Conservation (phyloP, 108 stramenopile genomes). For the Cyclotella kingstonii region DNA sequence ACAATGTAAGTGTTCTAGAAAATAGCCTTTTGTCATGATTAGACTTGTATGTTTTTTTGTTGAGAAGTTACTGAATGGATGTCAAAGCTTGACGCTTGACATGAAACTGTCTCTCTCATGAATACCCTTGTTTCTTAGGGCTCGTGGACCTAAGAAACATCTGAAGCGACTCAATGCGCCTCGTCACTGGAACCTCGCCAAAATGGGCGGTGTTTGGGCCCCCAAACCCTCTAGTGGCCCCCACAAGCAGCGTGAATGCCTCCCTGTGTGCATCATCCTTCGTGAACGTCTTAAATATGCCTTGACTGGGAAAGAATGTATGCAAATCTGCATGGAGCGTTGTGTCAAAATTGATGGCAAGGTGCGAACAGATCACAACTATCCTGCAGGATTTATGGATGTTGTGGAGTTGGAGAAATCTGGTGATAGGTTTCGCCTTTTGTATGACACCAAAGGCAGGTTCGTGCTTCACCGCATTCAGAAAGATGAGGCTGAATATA, state of each 20-base stretch:
- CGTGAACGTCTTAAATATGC: constrained; percentile 99
- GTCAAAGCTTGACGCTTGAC: too few species aligned
- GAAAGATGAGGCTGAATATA: constrained; percentile 92
- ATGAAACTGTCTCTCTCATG: constrained; percentile 4
- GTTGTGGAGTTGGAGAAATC: constrained; percentile 94
- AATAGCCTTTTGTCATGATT: too few species aligned
- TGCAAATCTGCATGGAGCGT: constrained; percentile 99
- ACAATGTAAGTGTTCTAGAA: too few species aligned
- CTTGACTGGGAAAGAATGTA: constrained; percentile 95
- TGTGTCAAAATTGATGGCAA: constrained; percentile 98
- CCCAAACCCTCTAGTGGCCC: constrained; percentile 94
- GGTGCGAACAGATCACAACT: constrained; percentile 98
- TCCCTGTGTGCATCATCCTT: constrained; percentile 95
- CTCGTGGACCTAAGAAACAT: constrained; percentile 99
- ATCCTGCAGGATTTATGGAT: constrained; percentile 99
- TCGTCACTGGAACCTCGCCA: constrained; percentile 98
- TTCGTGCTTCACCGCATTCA: constrained; percentile 94
- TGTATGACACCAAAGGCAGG: constrained; percentile 99
- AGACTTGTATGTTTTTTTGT: too few species aligned
- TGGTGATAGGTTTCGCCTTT: constrained; percentile 94
- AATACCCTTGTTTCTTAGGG: constrained; percentile 51
- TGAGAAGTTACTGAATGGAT: too few species aligned
- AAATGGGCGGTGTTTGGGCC: constrained; percentile 98
- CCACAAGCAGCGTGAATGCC: constrained; percentile 98
- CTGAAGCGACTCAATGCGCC: constrained; percentile 99